Evolutionary conservation across 176 grass and related monocot species (phyloP).

Genomic region (Ensete glaucum): DNA sequence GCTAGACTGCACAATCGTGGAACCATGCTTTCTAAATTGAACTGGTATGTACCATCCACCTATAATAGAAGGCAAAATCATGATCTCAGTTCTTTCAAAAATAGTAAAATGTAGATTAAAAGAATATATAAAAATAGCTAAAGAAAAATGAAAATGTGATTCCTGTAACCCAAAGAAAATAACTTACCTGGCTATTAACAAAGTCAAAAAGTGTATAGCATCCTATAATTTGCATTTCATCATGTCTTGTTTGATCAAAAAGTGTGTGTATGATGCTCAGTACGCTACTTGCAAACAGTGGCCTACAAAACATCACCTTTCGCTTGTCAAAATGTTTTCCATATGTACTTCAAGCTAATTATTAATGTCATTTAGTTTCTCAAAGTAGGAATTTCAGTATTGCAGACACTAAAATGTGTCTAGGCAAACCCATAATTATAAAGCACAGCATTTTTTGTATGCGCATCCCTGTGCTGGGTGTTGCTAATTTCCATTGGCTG

Average conservation of each 20-base stretch:
- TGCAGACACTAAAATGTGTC: no score
- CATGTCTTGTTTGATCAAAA: conserved; percentile 91
- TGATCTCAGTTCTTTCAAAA: not conserved
- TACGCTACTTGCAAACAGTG: conserved; percentile 88
- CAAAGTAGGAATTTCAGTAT: not conserved
- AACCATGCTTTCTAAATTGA: conserved; percentile 90
- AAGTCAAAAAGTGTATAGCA: conserved; percentile 99
- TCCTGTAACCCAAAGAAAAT: not conserved
- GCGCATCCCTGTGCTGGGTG: not conserved
- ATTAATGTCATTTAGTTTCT: not conserved
- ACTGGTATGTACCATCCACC: conserved; percentile 96
- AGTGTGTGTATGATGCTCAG: conserved; percentile 77
- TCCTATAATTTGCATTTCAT: conserved; percentile 73
- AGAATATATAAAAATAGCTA: not conserved
- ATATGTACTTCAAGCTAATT: not conserved
- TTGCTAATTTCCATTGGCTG: not conserved
- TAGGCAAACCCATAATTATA: no score
- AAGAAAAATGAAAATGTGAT: conserved; percentile 3
- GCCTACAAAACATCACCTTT: conserved; percentile 41
- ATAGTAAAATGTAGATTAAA: conserved; percentile 24
- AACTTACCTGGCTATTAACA: conserved; percentile 72
- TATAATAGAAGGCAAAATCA: conserved; percentile 21
- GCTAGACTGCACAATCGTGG: conserved; percentile 79
- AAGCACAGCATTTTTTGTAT: conserved; percentile 6
- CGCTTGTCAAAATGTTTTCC: not conserved